Conservation (phyloP, 2,329 filamentous ascomycete species). For the Cladophialophora yegresii region DNA sequence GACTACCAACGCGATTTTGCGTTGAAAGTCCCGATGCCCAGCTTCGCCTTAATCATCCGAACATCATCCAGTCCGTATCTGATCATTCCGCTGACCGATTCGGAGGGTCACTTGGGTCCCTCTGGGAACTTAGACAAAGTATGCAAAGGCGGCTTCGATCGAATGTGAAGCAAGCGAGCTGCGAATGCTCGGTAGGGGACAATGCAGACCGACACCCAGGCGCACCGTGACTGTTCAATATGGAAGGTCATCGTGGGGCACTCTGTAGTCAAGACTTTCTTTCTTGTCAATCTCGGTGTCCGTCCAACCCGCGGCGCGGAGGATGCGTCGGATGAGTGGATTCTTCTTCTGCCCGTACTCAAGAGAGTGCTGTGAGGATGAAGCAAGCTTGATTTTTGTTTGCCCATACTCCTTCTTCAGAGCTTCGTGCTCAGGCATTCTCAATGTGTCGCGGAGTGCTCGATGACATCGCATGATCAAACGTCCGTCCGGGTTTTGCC, state of each 20-base stretch:
- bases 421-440: conserved; percentile 20
- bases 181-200: neutral
- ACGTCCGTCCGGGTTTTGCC: conserved; percentile 22
- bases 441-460: conserved; percentile 30
- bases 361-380: conserved; percentile 30
- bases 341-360: conserved; percentile 31
- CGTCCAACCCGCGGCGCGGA: conserved; percentile 26
- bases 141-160: neutral
- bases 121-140: neutral
- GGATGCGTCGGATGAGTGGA: conserved; percentile 26
- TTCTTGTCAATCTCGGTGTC: conserved; percentile 25
- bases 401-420: conserved; percentile 32
- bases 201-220: neutral
- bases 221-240: neutral
- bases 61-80: neutral
- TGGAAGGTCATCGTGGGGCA: neutral
- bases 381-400: conserved; percentile 34
- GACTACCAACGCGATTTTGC: too few species aligned
- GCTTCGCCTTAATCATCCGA: neutral
- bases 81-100: neutral
- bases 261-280: conserved; percentile 9
- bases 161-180: neutral
- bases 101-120: too few species aligned
- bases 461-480: conserved; percentile 31
- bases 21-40: too few species aligned